Conservation (phyloP, 768 basidiomycete genomes). For the Hemileccinum impolitum region DNA sequence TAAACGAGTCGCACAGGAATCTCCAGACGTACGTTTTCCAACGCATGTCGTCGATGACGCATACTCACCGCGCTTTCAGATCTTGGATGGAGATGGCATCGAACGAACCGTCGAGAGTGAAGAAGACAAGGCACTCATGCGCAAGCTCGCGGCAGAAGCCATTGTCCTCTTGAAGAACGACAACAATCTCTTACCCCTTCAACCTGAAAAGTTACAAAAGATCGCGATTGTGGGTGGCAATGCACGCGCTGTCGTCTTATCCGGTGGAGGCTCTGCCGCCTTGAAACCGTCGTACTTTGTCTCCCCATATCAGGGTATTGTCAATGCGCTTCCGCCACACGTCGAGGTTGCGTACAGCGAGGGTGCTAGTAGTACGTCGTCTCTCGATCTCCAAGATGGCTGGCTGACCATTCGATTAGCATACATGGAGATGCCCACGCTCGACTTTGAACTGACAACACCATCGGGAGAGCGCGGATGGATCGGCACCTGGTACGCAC, state of each 20-base stretch:
- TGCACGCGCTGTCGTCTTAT: conserved; percentile 60
- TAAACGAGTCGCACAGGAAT: conserved; percentile 61
- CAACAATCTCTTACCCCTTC: conserved; percentile 33
- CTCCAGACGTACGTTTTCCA: conserved; percentile 52
- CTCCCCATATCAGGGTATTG: conserved; percentile 75
- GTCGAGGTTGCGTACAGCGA: conserved; percentile 64
- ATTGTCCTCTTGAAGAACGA: conserved; percentile 80
- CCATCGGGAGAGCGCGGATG: conserved; percentile 62
- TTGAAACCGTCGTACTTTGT: conserved; percentile 75
- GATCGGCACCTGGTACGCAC: conserved; percentile 59
- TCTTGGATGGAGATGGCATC: conserved; percentile 66
- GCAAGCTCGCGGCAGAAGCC: conserved; percentile 60
- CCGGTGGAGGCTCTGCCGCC: conserved; percentile 71
- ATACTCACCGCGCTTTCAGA: conserved; percentile 32
- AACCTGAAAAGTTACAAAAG: conserved; percentile 52
- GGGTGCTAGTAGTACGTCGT: conserved; percentile 57
- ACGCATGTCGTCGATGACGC: background rate
- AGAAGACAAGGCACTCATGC: conserved; percentile 61
- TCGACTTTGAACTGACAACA: conserved; percentile 65
- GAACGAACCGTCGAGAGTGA: conserved; percentile 63
- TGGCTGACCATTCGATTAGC: conserved; percentile 36
- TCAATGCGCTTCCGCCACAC: conserved; percentile 46
- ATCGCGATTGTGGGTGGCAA: conserved; percentile 72
- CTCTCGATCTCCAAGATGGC: background rate
- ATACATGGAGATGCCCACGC: conserved; percentile 59